Percentiles rank a stretch among this genome's conserved stretches.
These are phyloP conservation scores for Chenopodium album DNA, from an alignment of 148 eudicot genomes.

Conservation along the genomic window DNA sequence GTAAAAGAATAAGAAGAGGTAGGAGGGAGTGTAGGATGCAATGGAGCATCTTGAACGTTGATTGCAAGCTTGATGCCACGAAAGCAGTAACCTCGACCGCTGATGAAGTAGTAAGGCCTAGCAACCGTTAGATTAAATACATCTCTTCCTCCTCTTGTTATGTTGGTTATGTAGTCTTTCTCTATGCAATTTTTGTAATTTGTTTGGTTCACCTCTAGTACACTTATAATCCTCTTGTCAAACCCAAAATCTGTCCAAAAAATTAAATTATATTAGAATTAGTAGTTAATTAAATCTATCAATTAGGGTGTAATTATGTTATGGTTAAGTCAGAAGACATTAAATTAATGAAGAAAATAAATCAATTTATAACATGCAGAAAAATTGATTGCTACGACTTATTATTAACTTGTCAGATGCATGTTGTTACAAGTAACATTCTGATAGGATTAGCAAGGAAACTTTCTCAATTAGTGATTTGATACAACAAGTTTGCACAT, in stretches of 20 bases:
- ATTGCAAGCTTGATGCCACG: slow-evolving; percentile 45
- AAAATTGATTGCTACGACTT: background rate
- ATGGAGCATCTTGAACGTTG: slow-evolving; percentile 24
- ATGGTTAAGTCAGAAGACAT: too few relatives aligned
- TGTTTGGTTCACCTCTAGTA: slow-evolving; percentile 54
- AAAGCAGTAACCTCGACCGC: slow-evolving; percentile 48
- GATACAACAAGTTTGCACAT: too few relatives aligned
- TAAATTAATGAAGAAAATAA: background rate
- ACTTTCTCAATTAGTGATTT: too few relatives aligned
- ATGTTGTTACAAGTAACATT: background rate
- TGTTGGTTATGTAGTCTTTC: slow-evolving; percentile 33
- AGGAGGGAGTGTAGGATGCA: background rate
- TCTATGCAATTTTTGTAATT: slow-evolving; percentile 40
- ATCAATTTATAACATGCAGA: too few relatives aligned
- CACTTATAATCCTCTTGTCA: slow-evolving; percentile 45
- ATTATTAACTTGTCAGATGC: background rate
- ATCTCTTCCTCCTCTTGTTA: slow-evolving; percentile 50
- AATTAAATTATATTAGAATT: background rate
- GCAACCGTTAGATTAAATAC: slow-evolving; percentile 44
- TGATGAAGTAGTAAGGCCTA: slow-evolving; percentile 43
- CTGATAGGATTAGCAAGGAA: too few relatives aligned
- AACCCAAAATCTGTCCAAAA: slow-evolving; percentile 45
- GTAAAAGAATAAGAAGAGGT: background rate
- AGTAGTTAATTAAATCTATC: background rate
- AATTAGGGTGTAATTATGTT: background rate